These are phyloP conservation scores for Pulveroboletus frians DNA, from an alignment of 768 basidiomycete species.

Conservation along the genomic window DNA sequence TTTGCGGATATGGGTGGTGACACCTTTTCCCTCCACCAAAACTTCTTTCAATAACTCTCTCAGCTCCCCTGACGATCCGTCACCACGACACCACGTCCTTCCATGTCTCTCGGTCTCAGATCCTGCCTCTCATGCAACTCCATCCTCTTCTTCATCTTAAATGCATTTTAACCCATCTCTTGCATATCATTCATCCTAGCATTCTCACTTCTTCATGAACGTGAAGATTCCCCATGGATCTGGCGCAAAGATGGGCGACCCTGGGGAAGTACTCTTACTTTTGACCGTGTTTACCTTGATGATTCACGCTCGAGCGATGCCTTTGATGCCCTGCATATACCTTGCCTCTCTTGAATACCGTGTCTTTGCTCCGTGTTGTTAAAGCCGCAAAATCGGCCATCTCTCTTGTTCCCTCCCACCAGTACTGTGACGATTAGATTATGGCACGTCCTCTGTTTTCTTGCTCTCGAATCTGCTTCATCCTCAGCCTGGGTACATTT, in stretches of 20 bases:
- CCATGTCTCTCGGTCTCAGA: slow-evolving; percentile 24
- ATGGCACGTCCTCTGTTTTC: slow-evolving; percentile 36
- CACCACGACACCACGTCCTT: slow-evolving; percentile 8
- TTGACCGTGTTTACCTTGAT: slow-evolving; percentile 18
- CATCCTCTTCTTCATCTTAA: slow-evolving; percentile 23
- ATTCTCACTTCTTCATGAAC: slow-evolving; percentile 16
- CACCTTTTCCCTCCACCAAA: slow-evolving; percentile 40
- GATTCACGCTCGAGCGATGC: slow-evolving; percentile 24
- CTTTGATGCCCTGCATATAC: slow-evolving; percentile 23
- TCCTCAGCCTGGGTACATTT: slow-evolving; percentile 29
- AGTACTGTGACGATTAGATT: slow-evolving; percentile 66
- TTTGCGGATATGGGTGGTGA: slow-evolving; percentile 37
- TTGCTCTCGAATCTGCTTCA: slow-evolving; percentile 33
- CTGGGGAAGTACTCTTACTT: slow-evolving; percentile 10
- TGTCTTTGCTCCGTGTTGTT: slow-evolving; percentile 11
- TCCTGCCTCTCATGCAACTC: slow-evolving; percentile 27
- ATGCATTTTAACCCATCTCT: slow-evolving; percentile 31
- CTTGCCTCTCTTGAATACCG: slow-evolving; percentile 6
- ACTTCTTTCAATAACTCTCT: slow-evolving; percentile 44
- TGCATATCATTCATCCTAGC: slow-evolving; percentile 31
- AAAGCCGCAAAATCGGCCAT: slow-evolving; percentile 19
- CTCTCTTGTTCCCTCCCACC: slow-evolving; percentile 15
- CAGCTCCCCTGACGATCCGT: slow-evolving; percentile 16
- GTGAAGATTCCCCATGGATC: slow-evolving; percentile 20
- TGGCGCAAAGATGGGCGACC: slow-evolving; percentile 10